phyloP scores from a whole-genome alignment of 768 basidiomycete species.

The Phanerochaete sordida region DNA sequence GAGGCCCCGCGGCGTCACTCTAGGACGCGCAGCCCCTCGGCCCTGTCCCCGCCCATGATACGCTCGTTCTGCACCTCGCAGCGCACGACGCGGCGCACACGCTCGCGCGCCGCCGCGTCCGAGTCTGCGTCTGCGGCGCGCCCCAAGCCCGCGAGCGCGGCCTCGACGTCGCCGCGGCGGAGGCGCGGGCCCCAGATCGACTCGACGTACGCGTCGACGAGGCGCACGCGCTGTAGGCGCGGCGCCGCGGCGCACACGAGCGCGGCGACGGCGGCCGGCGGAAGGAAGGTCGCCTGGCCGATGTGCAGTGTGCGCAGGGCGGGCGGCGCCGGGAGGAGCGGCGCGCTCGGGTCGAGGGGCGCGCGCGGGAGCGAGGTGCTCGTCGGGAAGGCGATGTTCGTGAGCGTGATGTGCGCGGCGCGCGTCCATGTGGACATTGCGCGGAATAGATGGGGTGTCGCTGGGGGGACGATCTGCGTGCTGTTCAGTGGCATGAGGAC shows the following conservation, averaged over 20 bases:
- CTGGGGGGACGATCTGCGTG: constrained; percentile 40
- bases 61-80: constrained; percentile 53
- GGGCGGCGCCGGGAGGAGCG: constrained; percentile 35
- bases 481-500: background rate
- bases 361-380: constrained; percentile 17
- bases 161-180: constrained; percentile 46
- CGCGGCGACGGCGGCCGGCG: constrained; percentile 35
- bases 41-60: constrained; percentile 51
- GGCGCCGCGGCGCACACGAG: constrained; percentile 28
- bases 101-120: constrained; percentile 22
- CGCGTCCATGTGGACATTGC: constrained; percentile 40
- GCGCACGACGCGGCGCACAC: constrained; percentile 37
- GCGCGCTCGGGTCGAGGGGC: constrained; percentile 16
- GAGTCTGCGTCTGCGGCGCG: background rate
- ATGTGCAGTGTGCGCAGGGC: constrained; percentile 41
- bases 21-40: constrained; percentile 22
- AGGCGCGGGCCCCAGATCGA: constrained; percentile 60
- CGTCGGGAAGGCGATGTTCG: constrained; percentile 42
- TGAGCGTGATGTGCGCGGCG: constrained; percentile 42
- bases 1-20: constrained; percentile 6
- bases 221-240: constrained; percentile 32
- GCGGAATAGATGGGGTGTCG: constrained; percentile 35
- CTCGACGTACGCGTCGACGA: constrained; percentile 52
- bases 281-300: constrained; percentile 47
- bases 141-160: constrained; percentile 23